Conservation (phyloP, 768 basidiomycete genomes). For the Xanthoconium purpureum region DNA sequence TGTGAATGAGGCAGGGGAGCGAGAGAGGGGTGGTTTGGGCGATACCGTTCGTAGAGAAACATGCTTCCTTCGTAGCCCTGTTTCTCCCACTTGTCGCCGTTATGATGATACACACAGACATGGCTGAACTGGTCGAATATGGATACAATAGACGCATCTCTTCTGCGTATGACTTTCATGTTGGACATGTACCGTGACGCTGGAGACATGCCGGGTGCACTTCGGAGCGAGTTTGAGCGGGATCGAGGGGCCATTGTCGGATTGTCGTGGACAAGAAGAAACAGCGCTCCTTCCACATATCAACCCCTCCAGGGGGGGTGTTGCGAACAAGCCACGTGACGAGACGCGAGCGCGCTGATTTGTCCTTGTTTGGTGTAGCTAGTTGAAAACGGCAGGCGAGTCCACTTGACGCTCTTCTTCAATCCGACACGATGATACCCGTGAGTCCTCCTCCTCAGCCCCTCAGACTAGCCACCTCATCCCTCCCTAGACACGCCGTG, state of each 20-base stretch:
- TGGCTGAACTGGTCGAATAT: constrained; percentile 89
- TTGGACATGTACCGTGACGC: constrained; percentile 69
- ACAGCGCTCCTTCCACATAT: not conserved
- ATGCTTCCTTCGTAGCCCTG: constrained; percentile 84
- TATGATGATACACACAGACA: constrained; percentile 77
- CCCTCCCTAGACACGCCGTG: constrained; percentile 55
- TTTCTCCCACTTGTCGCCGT: constrained; percentile 77
- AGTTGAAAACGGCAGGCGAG: constrained; percentile 36
- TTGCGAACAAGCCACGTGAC: constrained; percentile 29
- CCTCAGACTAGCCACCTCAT: not conserved
- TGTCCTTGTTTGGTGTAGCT: constrained; percentile 35
- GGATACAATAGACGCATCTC: constrained; percentile 74
- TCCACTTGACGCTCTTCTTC: constrained; percentile 31
- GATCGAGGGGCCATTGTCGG: constrained; percentile 19
- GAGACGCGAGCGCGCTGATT: constrained; percentile 38
- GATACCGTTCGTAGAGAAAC: constrained; percentile 81
- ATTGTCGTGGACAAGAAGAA: not conserved
- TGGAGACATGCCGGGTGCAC: constrained; percentile 53
- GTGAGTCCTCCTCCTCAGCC: constrained; percentile 27
- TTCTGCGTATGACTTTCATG: constrained; percentile 73
- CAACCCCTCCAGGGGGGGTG: constrained; percentile 21
- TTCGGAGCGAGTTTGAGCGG: constrained; percentile 27
- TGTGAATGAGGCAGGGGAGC: constrained; percentile 4
- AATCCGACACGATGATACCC: constrained; percentile 38
- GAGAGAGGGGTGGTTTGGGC: not conserved